Percentiles rank a stretch among this genome's conserved stretches.
Conservation (phyloP, 306 rosid genomes). For the Astragalus glycyphyllos region DNA sequence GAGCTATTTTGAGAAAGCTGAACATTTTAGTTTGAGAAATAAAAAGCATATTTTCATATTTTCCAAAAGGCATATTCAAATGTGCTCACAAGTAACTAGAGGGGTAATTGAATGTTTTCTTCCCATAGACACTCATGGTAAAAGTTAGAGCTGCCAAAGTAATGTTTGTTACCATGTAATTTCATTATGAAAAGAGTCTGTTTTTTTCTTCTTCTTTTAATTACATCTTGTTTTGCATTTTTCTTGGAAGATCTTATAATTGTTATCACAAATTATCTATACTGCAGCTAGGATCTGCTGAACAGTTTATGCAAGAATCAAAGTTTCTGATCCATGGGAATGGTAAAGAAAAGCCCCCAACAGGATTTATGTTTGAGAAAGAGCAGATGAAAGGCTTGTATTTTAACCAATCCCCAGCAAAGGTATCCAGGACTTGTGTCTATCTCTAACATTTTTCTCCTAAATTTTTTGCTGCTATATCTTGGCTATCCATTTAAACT, state of each 20-base stretch:
- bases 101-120: slow-evolving; percentile 7
- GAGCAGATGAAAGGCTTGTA: slow-evolving; percentile 95
- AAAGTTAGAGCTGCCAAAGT: slow-evolving; percentile 3
- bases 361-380: slow-evolving; percentile 98
- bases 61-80: slow-evolving; percentile 5
- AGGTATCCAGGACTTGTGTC: slow-evolving; percentile 60
- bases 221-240: slow-evolving; percentile 31
- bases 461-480: slow-evolving; percentile 8
- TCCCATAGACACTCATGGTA: slow-evolving; percentile 20
- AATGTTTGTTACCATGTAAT: slow-evolving; percentile 16
- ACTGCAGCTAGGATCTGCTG: slow-evolving; percentile 89
- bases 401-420: slow-evolving; percentile 85
- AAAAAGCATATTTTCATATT: background rate
- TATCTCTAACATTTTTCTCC: slow-evolving; percentile 24
- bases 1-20: slow-evolving; percentile 5
- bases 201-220: slow-evolving; percentile 1
- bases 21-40: slow-evolving; percentile 4
- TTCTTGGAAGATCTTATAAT: slow-evolving; percentile 10
- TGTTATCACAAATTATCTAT: slow-evolving; percentile 36
- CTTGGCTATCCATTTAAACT: slow-evolving; percentile 21
- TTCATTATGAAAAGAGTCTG: slow-evolving; percentile 8
- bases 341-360: slow-evolving; percentile 87
- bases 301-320: slow-evolving; percentile 80
- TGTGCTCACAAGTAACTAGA: slow-evolving; percentile 14
- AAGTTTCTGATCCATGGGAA: slow-evolving; percentile 85